Conservation (phyloP, 202 grass and related monocot genomes). For the Zoysia matrella region DNA sequence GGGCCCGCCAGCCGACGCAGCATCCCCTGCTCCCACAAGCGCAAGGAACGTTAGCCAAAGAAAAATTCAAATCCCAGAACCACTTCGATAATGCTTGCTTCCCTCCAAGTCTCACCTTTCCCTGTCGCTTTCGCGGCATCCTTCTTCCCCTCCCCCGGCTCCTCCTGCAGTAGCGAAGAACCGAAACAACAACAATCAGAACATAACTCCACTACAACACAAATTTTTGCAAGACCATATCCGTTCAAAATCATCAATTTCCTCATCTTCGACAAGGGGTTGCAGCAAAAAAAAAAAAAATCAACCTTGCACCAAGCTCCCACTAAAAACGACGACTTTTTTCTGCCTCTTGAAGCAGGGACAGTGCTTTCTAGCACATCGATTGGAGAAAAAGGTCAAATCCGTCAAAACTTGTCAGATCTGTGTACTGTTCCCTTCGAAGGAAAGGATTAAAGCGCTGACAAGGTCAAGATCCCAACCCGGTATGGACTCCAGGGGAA, state of each 20-base stretch:
- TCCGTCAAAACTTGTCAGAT: slow-evolving; percentile 66
- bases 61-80: slow-evolving; percentile 55
- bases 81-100: slow-evolving; percentile 56
- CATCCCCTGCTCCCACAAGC: slow-evolving; percentile 58
- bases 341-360: slow-evolving; percentile 13
- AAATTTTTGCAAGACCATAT: neutral
- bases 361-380: slow-evolving; percentile 32
- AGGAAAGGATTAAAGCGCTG: slow-evolving; percentile 71
- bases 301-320: slow-evolving; percentile 3
- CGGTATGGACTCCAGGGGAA: slow-evolving; percentile 21
- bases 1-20: slow-evolving; percentile 63
- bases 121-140: slow-evolving; percentile 78
- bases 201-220: slow-evolving; percentile 6
- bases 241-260: neutral
- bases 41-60: slow-evolving; percentile 55
- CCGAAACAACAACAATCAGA: slow-evolving; percentile 27
- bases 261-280: neutral
- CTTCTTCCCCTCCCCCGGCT: slow-evolving; percentile 39
- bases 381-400: slow-evolving; percentile 45
- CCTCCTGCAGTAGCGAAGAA: slow-evolving; percentile 37
- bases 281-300: slow-evolving; percentile 26
- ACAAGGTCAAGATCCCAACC: slow-evolving; percentile 66
- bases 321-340: slow-evolving; percentile 50
- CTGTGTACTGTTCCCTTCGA: slow-evolving; percentile 46
- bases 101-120: slow-evolving; percentile 65